Conservation (phyloP, 2,329 filamentous ascomycete genomes). For the Orbilia javanica region DNA sequence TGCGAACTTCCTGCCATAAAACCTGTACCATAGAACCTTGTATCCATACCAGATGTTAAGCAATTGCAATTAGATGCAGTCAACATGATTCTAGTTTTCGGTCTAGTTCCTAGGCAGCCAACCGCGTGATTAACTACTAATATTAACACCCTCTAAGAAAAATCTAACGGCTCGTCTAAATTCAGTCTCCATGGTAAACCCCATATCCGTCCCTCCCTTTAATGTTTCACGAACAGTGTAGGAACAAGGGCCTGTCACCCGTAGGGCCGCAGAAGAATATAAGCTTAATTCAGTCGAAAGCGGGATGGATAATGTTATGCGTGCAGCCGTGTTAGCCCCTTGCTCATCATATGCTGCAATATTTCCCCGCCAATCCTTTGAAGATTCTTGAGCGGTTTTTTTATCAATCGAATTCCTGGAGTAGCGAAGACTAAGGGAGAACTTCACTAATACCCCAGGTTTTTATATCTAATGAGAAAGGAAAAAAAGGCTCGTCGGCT, state of each 20-base stretch:
- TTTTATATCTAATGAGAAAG: conserved; percentile 27
- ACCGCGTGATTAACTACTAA: background rate
- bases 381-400: background rate
- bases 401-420: background rate
- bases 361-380: conserved; percentile 35
- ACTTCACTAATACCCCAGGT: conserved; percentile 20
- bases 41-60: background rate
- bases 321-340: background rate
- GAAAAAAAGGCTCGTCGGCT: conserved; percentile 44
- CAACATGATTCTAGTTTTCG: background rate
- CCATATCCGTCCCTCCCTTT: background rate
- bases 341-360: background rate
- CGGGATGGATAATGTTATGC: background rate
- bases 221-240: conserved; percentile 24
- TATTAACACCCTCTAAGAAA: background rate
- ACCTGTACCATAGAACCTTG: background rate
- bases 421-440: background rate
- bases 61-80: background rate
- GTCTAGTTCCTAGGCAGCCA: conserved; percentile 13
- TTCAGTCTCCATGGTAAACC: conserved; percentile 26
- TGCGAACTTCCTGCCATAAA: background rate
- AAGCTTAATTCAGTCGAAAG: conserved; percentile 30
- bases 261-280: conserved; percentile 13
- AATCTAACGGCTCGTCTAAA: conserved; percentile 30
- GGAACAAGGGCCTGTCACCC: conserved; percentile 8